Conservation (phyloP, 2,329 filamentous ascomycete species). For the Lachnellula hyalina region DNA sequence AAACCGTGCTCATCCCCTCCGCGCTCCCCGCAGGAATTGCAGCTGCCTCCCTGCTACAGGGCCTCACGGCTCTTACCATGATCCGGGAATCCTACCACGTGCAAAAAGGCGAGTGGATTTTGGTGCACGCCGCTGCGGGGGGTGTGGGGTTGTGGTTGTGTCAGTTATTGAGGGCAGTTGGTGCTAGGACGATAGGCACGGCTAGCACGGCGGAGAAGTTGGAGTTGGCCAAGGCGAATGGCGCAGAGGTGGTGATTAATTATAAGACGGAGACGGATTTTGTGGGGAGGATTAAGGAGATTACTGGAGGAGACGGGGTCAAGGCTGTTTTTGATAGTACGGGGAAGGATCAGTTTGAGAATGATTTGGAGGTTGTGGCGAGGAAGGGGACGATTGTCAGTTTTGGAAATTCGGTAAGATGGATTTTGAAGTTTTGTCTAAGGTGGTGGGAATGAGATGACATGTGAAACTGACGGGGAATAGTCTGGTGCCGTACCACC, state of each 20-base stretch:
- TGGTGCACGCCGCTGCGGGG: conserved; percentile 82
- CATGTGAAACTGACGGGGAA: neutral
- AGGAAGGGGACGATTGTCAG: conserved; percentile 72
- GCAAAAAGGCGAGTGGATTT: conserved; percentile 70
- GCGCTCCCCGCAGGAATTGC: conserved; percentile 56
- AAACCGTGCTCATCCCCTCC: conserved; percentile 59
- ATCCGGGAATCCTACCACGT: conserved; percentile 69
- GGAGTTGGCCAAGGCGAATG: conserved; percentile 61
- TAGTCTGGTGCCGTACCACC: conserved; percentile 56
- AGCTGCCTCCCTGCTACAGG: conserved; percentile 68
- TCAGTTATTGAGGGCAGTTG: conserved; percentile 67
- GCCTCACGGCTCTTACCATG: conserved; percentile 76
- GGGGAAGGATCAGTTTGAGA: conserved; percentile 79
- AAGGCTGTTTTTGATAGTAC: conserved; percentile 82
- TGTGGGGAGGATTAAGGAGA: conserved; percentile 55
- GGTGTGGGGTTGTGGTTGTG: conserved; percentile 72
- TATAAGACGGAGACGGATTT: conserved; percentile 56
- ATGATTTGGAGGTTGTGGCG: conserved; percentile 66
- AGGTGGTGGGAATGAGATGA: neutral
- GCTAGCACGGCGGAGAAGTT: conserved; percentile 70
- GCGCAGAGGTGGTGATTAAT: conserved; percentile 67
- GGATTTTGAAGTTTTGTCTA: neutral
- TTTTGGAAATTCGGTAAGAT: conserved; percentile 72
- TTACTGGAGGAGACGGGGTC: conserved; percentile 68
- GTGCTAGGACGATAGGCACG: conserved; percentile 75